A percentile compares a stretch with the other conserved stretches of the same genome.
These are phyloP conservation scores for Corylus americana DNA, from an alignment of 306 rosid species.

Conservation along the genomic window DNA sequence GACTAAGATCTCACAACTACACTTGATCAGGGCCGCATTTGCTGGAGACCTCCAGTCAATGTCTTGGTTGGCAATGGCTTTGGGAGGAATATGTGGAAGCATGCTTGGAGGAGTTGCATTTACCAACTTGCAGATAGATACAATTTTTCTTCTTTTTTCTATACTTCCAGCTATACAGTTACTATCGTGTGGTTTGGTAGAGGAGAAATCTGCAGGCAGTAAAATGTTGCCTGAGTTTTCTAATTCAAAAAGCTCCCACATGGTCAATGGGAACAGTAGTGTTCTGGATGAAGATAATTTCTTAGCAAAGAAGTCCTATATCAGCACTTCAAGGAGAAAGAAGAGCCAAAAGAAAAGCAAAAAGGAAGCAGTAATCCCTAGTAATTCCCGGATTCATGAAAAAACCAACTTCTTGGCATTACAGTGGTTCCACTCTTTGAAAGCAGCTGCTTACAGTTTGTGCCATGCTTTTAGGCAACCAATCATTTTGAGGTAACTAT, in stretches of 20 bases:
- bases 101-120: conserved; percentile 78
- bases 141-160: conserved; percentile 73
- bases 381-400: conserved; percentile 31
- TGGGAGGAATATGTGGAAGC: conserved; percentile 86
- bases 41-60: conserved; percentile 85
- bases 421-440: conserved; percentile 62
- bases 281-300: conserved; percentile 36
- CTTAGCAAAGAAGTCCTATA: conserved; percentile 34
- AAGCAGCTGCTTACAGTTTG: conserved; percentile 57
- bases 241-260: conserved; percentile 25
- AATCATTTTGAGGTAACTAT: conserved; percentile 71
- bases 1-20: conserved; percentile 7
- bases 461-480: conserved; percentile 67
- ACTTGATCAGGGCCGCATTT: conserved; percentile 60
- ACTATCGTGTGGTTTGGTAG: conserved; percentile 70
- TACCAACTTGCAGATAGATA: conserved; percentile 53
- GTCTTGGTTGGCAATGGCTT: conserved; percentile 86
- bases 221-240: conserved; percentile 36
- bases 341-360: conserved; percentile 42
- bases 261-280: conserved; percentile 33
- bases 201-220: conserved; percentile 50
- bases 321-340: conserved; percentile 54
- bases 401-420: conserved; percentile 43
- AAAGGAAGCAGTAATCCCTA: conserved; percentile 31
- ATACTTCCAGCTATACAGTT: conserved; percentile 68